Evolutionary conservation across 2,329 filamentous ascomycete species (phyloP), one percentile per base, ranked within the genome.

Genomic region (Phyllosticta paracitricarpa): DNA sequence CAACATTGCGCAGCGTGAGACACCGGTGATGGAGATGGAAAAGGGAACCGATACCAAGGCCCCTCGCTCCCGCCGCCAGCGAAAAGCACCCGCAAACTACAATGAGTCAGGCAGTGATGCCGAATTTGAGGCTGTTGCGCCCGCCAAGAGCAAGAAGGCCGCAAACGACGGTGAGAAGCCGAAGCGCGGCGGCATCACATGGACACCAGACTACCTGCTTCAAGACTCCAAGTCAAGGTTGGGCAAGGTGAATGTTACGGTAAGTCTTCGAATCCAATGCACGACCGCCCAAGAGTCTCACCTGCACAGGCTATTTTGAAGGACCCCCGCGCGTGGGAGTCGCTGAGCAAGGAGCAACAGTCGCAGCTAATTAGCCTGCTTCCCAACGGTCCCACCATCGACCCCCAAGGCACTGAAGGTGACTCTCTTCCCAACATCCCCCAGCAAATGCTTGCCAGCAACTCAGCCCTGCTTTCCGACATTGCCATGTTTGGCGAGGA

Each of bases 401-500:
- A 62, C n/a, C 28, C 59, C 10, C 19, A 26, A 3, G n/a, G 56
- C 30, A 53, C 59, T 2, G 35, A 26, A 1, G 33, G n/a, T 10
- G 40, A 48, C 4, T 33, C 40, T 4, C 56, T 54, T 25, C 33
- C 28, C 6, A 59, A 63, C 51, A 57, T 56, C n/a, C 28, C 33
- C 4, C 57, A 63, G 40, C 66, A 68, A n/a, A 69, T 70, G 33
- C 65, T 58, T 19, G 54, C 64, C 6, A 65, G 57, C 68, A 79
- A 71, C 24, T 73, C 75, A 54, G 75, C 78, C 61, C 82, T 84
- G 71, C 76, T 79, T 24, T 78, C 79, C 22, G 81, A 77, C 53
- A 69, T 84, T 51, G 78, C 79, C 19, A 75, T 78, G 57, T 86
- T 83, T 68, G 79, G 84, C 67, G 68, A 78, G 3, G 82, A 87